phyloP scores from a whole-genome alignment of 2,329 filamentous ascomycete species.

The Penicillium sp. region DNA sequence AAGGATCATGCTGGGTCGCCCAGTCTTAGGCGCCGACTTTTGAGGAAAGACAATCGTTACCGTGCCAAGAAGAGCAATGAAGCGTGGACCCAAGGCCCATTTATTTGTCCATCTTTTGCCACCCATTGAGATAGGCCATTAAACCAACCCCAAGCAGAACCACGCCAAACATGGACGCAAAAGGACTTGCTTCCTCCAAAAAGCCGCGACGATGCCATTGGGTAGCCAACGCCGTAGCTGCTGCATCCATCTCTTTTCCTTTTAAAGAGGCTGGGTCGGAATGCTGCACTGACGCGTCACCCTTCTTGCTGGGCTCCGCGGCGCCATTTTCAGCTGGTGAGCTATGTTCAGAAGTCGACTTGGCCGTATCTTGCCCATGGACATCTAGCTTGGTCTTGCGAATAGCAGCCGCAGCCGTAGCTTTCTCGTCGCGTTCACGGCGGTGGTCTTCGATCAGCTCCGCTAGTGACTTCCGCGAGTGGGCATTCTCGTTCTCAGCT shows the following conservation, averaged over 20 bases:
- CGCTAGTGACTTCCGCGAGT: slow-evolving; percentile 69
- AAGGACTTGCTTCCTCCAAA: slow-evolving; percentile 62
- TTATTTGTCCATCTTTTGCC: slow-evolving; percentile 60
- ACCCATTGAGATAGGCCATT: slow-evolving; percentile 84
- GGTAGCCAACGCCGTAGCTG: slow-evolving; percentile 44
- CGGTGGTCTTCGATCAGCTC: slow-evolving; percentile 87
- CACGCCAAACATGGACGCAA: slow-evolving; percentile 78
- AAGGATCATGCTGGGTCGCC: slow-evolving; percentile 17
- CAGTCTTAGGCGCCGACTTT: slow-evolving; percentile 16
- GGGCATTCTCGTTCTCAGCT: slow-evolving; percentile 73
- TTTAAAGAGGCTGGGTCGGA: slow-evolving; percentile 52
- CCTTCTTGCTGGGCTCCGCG: slow-evolving; percentile 10
- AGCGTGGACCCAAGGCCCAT: slow-evolving; percentile 5
- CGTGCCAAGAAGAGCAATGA: slow-evolving; percentile 5
- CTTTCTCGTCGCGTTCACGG: slow-evolving; percentile 58
- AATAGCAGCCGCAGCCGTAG: slow-evolving; percentile 38
- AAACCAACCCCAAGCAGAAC: slow-evolving; percentile 76
- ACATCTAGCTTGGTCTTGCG: slow-evolving; percentile 26
- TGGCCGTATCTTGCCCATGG: slow-evolving; percentile 10
- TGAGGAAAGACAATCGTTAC: slow-evolving; percentile 14
- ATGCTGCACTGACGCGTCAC: slow-evolving; percentile 28
- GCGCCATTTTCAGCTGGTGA: slow-evolving; percentile 10
- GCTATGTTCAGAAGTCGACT: slow-evolving; percentile 6
- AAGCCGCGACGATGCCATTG: slow-evolving; percentile 35
- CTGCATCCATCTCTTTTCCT: slow-evolving; percentile 39